phyloP scores from a whole-genome alignment of 306 rosid species.

The Dryas alaskensis region DNA sequence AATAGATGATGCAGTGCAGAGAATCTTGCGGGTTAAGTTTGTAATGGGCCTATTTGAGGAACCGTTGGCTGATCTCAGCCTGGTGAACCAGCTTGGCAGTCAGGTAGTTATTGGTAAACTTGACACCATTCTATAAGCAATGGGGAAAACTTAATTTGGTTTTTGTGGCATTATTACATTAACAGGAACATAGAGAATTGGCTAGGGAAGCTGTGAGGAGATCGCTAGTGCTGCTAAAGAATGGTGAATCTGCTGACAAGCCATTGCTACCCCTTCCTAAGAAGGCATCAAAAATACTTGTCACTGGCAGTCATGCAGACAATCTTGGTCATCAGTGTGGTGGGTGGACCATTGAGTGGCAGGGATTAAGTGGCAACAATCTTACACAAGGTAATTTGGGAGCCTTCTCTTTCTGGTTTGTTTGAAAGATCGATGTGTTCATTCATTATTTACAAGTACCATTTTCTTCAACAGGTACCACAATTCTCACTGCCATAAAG shows the following conservation, averaged over 20 bases:
- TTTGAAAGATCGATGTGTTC: background rate
- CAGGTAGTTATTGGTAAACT: slow-evolving; percentile 17
- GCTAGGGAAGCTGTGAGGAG: slow-evolving; percentile 45
- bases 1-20: slow-evolving; percentile 42
- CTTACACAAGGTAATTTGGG: slow-evolving; percentile 13
- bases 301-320: slow-evolving; percentile 41
- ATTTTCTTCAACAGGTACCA: slow-evolving; percentile 17
- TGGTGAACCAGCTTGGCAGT: slow-evolving; percentile 32
- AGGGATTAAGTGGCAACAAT: slow-evolving; percentile 29
- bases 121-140: background rate
- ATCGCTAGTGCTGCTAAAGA: slow-evolving; percentile 37
- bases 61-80: slow-evolving; percentile 37
- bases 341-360: slow-evolving; percentile 48
- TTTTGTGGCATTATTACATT: background rate
- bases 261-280: slow-evolving; percentile 37
- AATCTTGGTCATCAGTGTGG: slow-evolving; percentile 44
- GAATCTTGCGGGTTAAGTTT: slow-evolving; percentile 39
- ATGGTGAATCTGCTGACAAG: slow-evolving; percentile 26
- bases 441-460: too few relatives aligned
- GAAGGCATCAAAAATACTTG: slow-evolving; percentile 33
- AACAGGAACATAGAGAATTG: slow-evolving; percentile 40
- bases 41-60: slow-evolving; percentile 39
- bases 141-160: background rate
- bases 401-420: background rate
- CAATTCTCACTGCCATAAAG: slow-evolving; percentile 27